Conservation (phyloP, 768 basidiomycete genomes). For the Macrolepiota albuminosa region DNA sequence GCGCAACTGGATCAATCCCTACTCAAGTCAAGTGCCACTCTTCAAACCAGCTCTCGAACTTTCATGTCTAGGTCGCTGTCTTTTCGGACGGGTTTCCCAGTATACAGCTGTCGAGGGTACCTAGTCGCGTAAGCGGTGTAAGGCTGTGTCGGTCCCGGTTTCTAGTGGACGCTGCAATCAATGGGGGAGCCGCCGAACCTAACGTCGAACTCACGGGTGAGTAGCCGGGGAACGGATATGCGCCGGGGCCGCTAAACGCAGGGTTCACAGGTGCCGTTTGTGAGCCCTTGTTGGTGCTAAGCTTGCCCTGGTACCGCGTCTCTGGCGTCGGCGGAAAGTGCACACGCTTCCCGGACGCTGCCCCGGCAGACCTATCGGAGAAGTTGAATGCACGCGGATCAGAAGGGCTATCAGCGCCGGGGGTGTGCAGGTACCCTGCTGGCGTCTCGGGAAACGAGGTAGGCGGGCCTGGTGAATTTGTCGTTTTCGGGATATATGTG, state of each 20-base stretch:
- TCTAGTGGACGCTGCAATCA: constrained; percentile 6
- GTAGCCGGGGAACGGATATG: constrained; percentile 19
- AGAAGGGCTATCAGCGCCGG: constrained; percentile 4
- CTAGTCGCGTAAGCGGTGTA: constrained; percentile 14
- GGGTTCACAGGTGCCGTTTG: constrained; percentile 18
- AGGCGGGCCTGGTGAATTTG: constrained; percentile 1
- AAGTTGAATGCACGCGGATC: constrained; percentile 2
- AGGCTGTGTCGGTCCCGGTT: constrained; percentile 13
- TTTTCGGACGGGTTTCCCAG: constrained; percentile 17
- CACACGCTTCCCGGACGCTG: constrained; percentile 1
- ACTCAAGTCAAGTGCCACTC: not conserved
- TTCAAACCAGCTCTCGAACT: constrained; percentile 1
- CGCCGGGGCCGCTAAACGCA: constrained; percentile 3
- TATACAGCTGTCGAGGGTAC: constrained; percentile 18
- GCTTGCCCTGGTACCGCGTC: constrained; percentile 8
- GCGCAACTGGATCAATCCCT: not conserved
- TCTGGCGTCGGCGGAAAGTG: constrained; percentile 11
- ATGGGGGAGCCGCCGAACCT: not conserved
- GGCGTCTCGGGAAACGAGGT: constrained; percentile 13
- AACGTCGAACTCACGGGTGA: constrained; percentile 17
- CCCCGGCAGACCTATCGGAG: constrained; percentile 3
- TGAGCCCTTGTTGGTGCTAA: constrained; percentile 10
- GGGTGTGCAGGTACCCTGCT: constrained; percentile 12
- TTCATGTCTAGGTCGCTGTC: constrained; percentile 10
- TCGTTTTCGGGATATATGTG: constrained; percentile 2